Evolutionary conservation across 305 asterid species (phyloP), one percentile per base, ranked within the genome.

Genomic region (Fraxinus angustifolia): DNA sequence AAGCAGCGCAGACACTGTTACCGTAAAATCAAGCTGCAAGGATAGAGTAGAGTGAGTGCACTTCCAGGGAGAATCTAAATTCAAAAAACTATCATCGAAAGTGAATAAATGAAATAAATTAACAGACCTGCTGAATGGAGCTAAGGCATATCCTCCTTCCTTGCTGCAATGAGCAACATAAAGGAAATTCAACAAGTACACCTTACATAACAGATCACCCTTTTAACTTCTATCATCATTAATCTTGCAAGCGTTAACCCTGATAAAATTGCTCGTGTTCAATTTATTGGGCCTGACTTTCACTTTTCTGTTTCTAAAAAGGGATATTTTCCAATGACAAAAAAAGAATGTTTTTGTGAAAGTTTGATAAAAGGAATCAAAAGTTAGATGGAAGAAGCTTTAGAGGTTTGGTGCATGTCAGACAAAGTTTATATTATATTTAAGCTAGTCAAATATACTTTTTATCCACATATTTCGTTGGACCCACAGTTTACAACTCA

Each of bases 1-100:
- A 84, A 95, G 93, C 86, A 95, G 88, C 17, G 98, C 93, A 88
- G 96, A 91, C 33, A 93, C 93, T 78, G 99, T 93, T 19, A 90
- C 94, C 4, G 93, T 91, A 79, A 95, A 95, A 88, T 95, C 99
- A 86, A 95, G 99, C 99, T 94, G 93, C 88, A 87, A 86, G 79
- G 10, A 82, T 26, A 79, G 77, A 83, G 70, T 75, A 81, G 80
- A 74, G 73, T 79, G 60, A 89, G 84, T 79, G 42, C 74, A 79
- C 80, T 42, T 76, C 85, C 70, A 2, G 6, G 81, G 80, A 11
- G 60, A 84, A 75, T 26, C 67, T 70, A 30, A 42, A 53, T 33
- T 68, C 70, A 56, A 77, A 73, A 80, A 70, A 80, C 53, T 16
- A 86, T 35, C 81, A 84, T 79, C 79, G n/a, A 33, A 19, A 56